Percentiles rank a stretch among this genome's conserved stretches.
Evolutionary conservation across 257 asterid species (phyloP).

Genomic region (Primulina eburnea): DNA sequence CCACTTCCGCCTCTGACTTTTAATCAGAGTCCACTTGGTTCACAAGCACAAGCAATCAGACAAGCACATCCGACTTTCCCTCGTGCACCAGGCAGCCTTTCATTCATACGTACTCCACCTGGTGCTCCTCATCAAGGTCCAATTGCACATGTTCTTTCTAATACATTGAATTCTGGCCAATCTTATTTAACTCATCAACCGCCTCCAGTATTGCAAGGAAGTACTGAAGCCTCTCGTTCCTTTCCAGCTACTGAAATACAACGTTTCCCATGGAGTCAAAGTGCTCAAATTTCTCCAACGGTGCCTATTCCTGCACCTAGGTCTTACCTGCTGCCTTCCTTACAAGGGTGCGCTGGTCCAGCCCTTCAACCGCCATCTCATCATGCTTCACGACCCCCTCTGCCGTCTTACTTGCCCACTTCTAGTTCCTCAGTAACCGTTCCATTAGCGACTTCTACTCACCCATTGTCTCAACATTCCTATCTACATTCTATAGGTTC

Average conservation of each 20-base stretch:
- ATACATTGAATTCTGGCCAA: slow-evolving; percentile 38
- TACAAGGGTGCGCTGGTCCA: slow-evolving; percentile 44
- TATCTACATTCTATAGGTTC: slow-evolving; percentile 25
- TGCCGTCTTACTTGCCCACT: slow-evolving; percentile 31
- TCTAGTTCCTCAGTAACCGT: slow-evolving; percentile 34
- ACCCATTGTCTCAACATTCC: slow-evolving; percentile 30
- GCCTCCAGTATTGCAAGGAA: slow-evolving; percentile 39
- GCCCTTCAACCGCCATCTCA: slow-evolving; percentile 37
- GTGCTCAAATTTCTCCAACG: slow-evolving; percentile 36
- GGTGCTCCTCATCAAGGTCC: slow-evolving; percentile 37
- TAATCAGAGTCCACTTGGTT: slow-evolving; percentile 37
- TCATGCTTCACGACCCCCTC: slow-evolving; percentile 31
- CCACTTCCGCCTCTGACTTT: slow-evolving; percentile 30
- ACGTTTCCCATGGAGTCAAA: slow-evolving; percentile 47
- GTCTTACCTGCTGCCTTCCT: slow-evolving; percentile 41
- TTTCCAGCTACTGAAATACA: slow-evolving; percentile 40
- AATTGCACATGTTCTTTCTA: slow-evolving; percentile 33
- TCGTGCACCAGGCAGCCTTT: slow-evolving; percentile 29
- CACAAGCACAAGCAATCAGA: slow-evolving; percentile 37
- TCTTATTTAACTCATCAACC: slow-evolving; percentile 40
- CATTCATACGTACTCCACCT: slow-evolving; percentile 36
- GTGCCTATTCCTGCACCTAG: slow-evolving; percentile 34
- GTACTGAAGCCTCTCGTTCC: slow-evolving; percentile 36
- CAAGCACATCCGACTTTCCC: slow-evolving; percentile 39
- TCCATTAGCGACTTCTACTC: slow-evolving; percentile 33